Conservation (phyloP, 2,329 filamentous ascomycete genomes). For the Stachybotrys echinatus region DNA sequence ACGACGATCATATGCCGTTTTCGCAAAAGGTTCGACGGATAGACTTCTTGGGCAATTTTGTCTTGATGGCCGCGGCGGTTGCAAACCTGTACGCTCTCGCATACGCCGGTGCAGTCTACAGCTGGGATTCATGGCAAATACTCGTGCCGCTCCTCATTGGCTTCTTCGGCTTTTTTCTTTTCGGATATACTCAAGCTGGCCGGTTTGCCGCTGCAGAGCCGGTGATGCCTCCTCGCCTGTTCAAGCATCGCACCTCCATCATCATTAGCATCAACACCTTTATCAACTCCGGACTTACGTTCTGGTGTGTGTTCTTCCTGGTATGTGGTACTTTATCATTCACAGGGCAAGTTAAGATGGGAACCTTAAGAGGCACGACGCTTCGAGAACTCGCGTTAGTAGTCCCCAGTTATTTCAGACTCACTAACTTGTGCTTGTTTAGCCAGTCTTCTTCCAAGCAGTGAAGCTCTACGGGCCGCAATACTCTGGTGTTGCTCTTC, state of each 20-base stretch:
- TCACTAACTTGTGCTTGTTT: no score
- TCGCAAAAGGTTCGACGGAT: background rate
- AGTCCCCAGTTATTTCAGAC: no score
- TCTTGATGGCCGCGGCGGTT: background rate
- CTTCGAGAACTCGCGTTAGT: no score
- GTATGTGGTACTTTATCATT: no score
- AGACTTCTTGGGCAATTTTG: background rate
- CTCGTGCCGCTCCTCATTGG: background rate
- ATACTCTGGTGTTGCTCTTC: background rate
- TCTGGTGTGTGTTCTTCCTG: background rate
- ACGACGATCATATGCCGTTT: background rate
- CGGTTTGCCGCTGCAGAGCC: background rate
- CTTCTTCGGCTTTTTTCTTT: background rate
- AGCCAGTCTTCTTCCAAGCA: background rate
- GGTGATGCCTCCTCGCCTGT: background rate
- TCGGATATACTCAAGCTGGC: background rate
- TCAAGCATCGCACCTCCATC: background rate
- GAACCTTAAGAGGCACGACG: no score
- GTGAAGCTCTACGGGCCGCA: background rate
- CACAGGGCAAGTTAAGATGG: no score
- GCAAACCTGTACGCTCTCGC: background rate
- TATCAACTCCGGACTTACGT: background rate
- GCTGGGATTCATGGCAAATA: background rate
- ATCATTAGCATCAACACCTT: background rate
- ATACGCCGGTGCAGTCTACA: background rate